Evolutionary conservation across 257 asterid species (phyloP).

Genomic region (Nicotiana attenuata): DNA sequence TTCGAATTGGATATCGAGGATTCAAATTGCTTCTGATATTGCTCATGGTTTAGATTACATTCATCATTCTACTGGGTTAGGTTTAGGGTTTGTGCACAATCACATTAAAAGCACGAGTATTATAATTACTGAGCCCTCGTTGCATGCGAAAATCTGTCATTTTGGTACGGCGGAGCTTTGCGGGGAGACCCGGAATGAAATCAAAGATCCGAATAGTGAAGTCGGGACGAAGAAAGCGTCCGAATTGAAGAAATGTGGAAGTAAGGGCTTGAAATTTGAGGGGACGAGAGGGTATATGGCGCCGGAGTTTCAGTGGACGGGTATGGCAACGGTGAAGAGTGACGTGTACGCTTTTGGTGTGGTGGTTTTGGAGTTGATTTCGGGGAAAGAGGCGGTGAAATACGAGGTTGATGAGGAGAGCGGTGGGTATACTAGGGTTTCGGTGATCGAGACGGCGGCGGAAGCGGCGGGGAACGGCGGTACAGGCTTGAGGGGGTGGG

Average conservation of each 20-base stretch:
- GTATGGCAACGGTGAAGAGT: slow-evolving; percentile 53
- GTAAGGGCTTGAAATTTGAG: slow-evolving; percentile 53
- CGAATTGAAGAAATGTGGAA: slow-evolving; percentile 29
- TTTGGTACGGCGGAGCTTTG: slow-evolving; percentile 95
- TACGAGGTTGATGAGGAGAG: slow-evolving; percentile 55
- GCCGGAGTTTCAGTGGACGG: slow-evolving; percentile 70
- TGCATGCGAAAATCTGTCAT: slow-evolving; percentile 72
- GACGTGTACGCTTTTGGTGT: slow-evolving; percentile 93
- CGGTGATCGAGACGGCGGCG: slow-evolving; percentile 61
- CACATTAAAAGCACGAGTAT: slow-evolving; percentile 71
- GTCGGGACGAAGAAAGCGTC: background rate
- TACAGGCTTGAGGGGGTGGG: slow-evolving; percentile 68
- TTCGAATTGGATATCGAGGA: slow-evolving; percentile 62
- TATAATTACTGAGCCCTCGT: slow-evolving; percentile 38
- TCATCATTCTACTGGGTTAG: slow-evolving; percentile 81
- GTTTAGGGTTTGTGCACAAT: slow-evolving; percentile 70
- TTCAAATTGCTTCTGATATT: slow-evolving; percentile 61
- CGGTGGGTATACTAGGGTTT: slow-evolving; percentile 54
- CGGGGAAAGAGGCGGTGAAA: slow-evolving; percentile 78
- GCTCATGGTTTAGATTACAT: slow-evolving; percentile 87
- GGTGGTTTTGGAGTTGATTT: slow-evolving; percentile 66
- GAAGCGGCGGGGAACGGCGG: slow-evolving; percentile 48
- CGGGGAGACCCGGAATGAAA: slow-evolving; percentile 51
- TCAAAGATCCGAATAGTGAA: background rate
- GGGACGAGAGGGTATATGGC: slow-evolving; percentile 96